phyloP scores from a whole-genome alignment of 1,139 yeast genomes.

The Arxiozyma heterogenica region DNA sequence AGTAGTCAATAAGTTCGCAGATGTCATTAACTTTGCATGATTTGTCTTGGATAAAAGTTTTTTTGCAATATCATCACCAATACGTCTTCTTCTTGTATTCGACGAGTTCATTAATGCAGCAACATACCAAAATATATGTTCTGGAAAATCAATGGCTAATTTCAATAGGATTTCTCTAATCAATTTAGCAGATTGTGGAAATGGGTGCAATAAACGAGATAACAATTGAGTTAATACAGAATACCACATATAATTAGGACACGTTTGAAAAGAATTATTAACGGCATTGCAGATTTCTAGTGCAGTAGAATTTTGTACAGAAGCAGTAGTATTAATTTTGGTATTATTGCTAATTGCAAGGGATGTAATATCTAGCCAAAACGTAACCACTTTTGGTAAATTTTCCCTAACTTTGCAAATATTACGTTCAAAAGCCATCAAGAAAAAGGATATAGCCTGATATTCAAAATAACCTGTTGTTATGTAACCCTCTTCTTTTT shows the following conservation, averaged over 20 bases:
- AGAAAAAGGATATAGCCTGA: conserved; percentile 54
- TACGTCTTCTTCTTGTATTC: conserved; percentile 45
- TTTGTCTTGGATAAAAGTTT: conserved; percentile 9
- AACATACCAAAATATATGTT: conserved; percentile 78
- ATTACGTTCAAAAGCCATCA: conserved; percentile 62
- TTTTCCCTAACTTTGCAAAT: conserved; percentile 71
- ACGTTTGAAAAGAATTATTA: conserved; percentile 36
- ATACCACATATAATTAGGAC: conserved; percentile 68
- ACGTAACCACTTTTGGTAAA: conserved; percentile 76
- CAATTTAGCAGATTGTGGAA: conserved; percentile 46
- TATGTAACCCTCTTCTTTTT: conserved; percentile 32
- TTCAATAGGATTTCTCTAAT: conserved; percentile 49
- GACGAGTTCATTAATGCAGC: conserved; percentile 65
- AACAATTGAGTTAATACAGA: conserved; percentile 78
- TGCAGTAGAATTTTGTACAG: conserved; percentile 19
- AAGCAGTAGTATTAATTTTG: conserved; percentile 6
- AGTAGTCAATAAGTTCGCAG: conserved; percentile 20
- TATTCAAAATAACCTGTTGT: conserved; percentile 58
- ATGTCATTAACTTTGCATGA: conserved; percentile 10
- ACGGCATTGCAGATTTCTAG: conserved; percentile 38
- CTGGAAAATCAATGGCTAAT: conserved; percentile 60
- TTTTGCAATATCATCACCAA: conserved; percentile 39
- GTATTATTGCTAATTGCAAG: conserved; percentile 19
- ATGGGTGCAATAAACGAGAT: conserved; percentile 66
- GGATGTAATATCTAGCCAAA: conserved; percentile 83